Evolutionary conservation across 371 early-diverging fungal species (phyloP).

Genomic region (Mucor velutinosus): DNA sequence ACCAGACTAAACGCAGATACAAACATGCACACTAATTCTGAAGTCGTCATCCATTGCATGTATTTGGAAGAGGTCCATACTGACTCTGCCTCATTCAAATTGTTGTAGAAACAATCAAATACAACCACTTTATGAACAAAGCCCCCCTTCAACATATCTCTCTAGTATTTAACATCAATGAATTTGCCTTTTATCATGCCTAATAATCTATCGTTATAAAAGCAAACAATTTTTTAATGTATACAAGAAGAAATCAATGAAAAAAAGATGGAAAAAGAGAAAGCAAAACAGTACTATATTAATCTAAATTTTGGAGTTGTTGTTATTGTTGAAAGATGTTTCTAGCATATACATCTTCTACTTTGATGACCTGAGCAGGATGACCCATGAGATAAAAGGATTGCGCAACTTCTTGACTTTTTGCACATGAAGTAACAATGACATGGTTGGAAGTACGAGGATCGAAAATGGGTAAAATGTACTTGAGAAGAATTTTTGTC

Average conservation of each 20-base stretch:
- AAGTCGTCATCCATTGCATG: too few relatives aligned
- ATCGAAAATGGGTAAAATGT: constrained; percentile 45
- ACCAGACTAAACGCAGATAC: too few relatives aligned
- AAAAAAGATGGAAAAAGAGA: neutral
- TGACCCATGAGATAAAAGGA: constrained; percentile 18
- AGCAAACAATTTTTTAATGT: neutral
- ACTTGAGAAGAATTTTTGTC: constrained; percentile 18
- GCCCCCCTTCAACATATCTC: too few relatives aligned
- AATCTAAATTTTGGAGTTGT: neutral
- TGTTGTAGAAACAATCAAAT: too few relatives aligned
- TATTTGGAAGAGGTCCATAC: too few relatives aligned
- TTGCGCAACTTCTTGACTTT: constrained; percentile 34
- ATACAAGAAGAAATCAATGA: neutral
- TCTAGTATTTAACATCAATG: too few relatives aligned
- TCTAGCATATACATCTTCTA: constrained; percentile 21
- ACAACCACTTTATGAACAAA: too few relatives aligned
- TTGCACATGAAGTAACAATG: constrained; percentile 43
- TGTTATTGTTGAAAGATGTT: constrained; percentile 18
- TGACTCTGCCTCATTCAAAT: too few relatives aligned
- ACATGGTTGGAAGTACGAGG: constrained; percentile 46
- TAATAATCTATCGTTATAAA: neutral
- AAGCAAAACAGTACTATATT: neutral
- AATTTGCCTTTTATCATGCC: too few relatives aligned
- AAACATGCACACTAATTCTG: too few relatives aligned
- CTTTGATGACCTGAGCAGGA: constrained; percentile 13